Evolutionary conservation across 352 stramenopile genomes (phyloP).

Genomic region (Phytophthora boehmeriae): DNA sequence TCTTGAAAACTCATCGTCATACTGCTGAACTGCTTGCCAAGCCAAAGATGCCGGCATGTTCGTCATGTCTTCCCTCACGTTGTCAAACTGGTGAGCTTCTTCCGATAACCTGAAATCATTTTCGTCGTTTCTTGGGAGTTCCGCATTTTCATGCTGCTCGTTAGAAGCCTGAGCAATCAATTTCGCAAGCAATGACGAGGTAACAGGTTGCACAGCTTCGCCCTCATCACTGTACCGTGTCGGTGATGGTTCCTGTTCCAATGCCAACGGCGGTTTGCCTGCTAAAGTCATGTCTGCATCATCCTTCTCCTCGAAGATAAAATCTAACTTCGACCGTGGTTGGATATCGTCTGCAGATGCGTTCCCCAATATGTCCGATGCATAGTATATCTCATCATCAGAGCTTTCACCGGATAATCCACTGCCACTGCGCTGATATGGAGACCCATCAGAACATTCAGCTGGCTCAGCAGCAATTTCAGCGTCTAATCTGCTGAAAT

Average conservation of each 20-base stretch:
- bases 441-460: not conserved
- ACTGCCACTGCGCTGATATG: slow-evolving; percentile 1
- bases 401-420: slow-evolving; percentile 10
- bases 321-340: slow-evolving; percentile 28
- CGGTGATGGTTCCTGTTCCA: not conserved
- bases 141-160: slow-evolving; percentile 1
- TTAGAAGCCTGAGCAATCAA: slow-evolving; percentile 4
- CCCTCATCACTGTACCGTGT: not conserved
- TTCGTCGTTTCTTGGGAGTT: not conserved
- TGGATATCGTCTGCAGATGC: slow-evolving; percentile 22
- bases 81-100: not conserved
- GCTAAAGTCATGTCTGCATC: not conserved
- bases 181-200: slow-evolving; percentile 21
- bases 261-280: not conserved
- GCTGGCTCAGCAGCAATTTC: not conserved
- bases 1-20: not conserved
- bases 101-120: slow-evolving; percentile 1
- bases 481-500: not conserved
- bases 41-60: too few species aligned
- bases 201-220: slow-evolving; percentile 1
- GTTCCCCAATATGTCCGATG: slow-evolving; percentile 48
- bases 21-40: too few species aligned
- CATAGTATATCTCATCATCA: slow-evolving; percentile 52
- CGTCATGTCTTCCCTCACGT: too few species aligned
- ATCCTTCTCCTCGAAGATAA: slow-evolving; percentile 26